Evolutionary conservation across 495 filamentous ascomycete genomes (phyloP).

Genomic region (Penicillium atrosanguineum): DNA sequence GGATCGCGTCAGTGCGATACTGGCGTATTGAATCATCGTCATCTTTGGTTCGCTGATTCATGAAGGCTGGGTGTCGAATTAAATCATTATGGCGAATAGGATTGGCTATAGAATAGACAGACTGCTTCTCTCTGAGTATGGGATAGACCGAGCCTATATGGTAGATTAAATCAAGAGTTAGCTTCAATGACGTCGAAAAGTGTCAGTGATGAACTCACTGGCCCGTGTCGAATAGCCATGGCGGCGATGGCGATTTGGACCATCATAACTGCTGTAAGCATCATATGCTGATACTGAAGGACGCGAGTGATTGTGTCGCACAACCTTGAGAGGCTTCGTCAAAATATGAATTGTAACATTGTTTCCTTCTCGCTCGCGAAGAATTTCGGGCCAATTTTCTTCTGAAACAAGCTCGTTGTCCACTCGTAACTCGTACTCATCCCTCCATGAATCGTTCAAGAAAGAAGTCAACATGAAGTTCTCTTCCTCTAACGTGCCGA

Average conservation of each 20-base stretch:
- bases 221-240: background rate
- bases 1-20: background rate
- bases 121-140: background rate
- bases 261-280: background rate
- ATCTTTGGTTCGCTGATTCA: background rate
- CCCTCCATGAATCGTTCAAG: constrained; percentile 4
- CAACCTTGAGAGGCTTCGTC: background rate
- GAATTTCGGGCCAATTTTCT: background rate
- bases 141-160: background rate
- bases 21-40: background rate
- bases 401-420: constrained; percentile 1
- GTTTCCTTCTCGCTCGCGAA: background rate
- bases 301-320: background rate
- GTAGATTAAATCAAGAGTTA: background rate
- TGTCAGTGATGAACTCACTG: background rate
- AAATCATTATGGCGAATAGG: background rate
- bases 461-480: background rate
- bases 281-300: background rate
- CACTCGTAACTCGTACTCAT: constrained; percentile 1
- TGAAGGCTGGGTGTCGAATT: background rate
- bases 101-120: background rate
- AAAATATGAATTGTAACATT: background rate
- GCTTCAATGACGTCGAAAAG: background rate
- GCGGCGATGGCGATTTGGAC: background rate
- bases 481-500: background rate